Base-by-base conservation (phyloP, 306 rosid species). In the Vigna mungo region DNA sequence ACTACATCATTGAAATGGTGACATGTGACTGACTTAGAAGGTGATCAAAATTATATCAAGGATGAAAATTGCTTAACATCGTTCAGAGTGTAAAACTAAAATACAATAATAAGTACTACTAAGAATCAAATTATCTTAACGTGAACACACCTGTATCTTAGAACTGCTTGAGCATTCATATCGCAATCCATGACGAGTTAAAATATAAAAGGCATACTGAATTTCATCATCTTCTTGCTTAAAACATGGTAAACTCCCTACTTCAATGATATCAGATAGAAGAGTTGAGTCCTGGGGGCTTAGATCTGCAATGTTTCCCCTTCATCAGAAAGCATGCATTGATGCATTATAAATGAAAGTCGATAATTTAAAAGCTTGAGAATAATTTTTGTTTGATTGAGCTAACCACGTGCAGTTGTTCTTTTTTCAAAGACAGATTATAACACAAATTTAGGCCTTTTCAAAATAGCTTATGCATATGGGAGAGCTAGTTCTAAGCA, bases 111-210 rank as follows among this genome's bases (percentile, higher is more conserved):
- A 25, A 72, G 20, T 9, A 36, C 47, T 3, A 9, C 25, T 15
- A 70, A 69, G 47, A 75, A 58, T 32, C 30, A 52, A 70, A 75
- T 36, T 17, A 80, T 81, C 34, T 74, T 39, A 54, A 70, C 78
- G 75, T 25, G 47, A 60, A 77, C 46, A 20, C 30, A 85, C 78
- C 78, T 81, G 97, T 23, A 82, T 85, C 81, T 79, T 81, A 37
- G 99, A 95, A 85, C 21, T 68, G 87, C 88, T 88, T 43, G 99
- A 95, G 81, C 97, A 95, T 79, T 95, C 99, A 1, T 87, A 90
- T 76, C 96, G 88, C 71, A 88, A 82, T 63, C 99, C 99, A 4
- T 86, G 92, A 53, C 70, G 41, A 63, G 97, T 92, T 78, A 91
- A 84, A 70, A 95, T 81, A 83, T 88, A 90, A 74, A 95, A 92